Percentiles rank a stretch among this genome's conserved stretches.
These are phyloP conservation scores for Centella asiatica DNA, from an alignment of 129 eudicot species.

Conservation along the genomic window DNA sequence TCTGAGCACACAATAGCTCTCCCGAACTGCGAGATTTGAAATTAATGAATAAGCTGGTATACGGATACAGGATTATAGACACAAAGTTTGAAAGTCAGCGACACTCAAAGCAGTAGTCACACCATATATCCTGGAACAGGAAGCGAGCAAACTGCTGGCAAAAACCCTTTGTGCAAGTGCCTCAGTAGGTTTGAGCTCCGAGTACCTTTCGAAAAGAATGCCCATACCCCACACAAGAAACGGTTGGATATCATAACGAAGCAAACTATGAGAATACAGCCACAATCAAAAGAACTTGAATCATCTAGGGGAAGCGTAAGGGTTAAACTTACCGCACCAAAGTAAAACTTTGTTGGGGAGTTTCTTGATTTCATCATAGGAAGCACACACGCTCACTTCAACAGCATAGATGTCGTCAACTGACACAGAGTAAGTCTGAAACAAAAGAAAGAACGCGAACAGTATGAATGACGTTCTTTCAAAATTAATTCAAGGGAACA, in stretches of 20 bases:
- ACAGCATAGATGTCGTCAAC: neutral
- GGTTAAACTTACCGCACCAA: conserved; percentile 71
- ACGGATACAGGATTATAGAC: neutral
- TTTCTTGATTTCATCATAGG: conserved; percentile 1
- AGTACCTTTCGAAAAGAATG: conserved; percentile 36
- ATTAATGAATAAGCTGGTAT: too few species aligned
- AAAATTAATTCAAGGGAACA: neutral
- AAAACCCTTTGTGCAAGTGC: conserved; percentile 81
- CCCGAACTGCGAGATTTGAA: conserved; percentile 50
- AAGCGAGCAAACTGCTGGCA: conserved; percentile 61
- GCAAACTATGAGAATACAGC: neutral
- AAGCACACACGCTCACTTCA: neutral
- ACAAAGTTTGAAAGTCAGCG: neutral
- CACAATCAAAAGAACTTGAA: neutral
- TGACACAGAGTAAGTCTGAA: conserved; percentile 6
- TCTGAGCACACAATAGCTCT: conserved; percentile 88
- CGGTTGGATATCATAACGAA: neutral
- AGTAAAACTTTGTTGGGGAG: conserved; percentile 25
- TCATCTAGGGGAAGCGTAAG: neutral
- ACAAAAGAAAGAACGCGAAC: neutral
- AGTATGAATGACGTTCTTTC: too few species aligned
- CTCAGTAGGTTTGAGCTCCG: conserved; percentile 73
- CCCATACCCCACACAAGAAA: neutral
- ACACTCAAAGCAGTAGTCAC: neutral
- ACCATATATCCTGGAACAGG: conserved; percentile 95